Percentiles rank a stretch among this genome's conserved stretches.
These are phyloP conservation scores for Naganishia friedmannii DNA, from an alignment of 768 basidiomycete species.

Conservation along the genomic window DNA sequence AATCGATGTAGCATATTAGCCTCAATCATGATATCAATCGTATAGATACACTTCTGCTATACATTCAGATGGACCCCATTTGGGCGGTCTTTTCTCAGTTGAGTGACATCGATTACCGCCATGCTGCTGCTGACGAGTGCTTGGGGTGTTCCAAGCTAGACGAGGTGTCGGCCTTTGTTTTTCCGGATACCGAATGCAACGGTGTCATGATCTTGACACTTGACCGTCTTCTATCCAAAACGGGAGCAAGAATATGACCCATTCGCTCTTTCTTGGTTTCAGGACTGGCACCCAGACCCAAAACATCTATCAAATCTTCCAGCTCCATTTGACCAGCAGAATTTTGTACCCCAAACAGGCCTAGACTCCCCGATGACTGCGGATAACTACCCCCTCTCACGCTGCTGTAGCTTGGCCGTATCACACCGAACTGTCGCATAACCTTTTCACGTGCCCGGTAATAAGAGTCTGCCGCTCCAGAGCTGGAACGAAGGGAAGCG, in stretches of 20 bases:
- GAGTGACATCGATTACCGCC: neutral
- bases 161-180: neutral
- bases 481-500: constrained; percentile 9
- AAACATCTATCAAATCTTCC: constrained; percentile 27
- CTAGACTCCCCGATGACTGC: neutral
- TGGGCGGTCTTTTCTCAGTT: neutral
- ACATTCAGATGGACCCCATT: neutral
- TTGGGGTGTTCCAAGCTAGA: neutral
- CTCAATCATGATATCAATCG: neutral
- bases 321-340: neutral
- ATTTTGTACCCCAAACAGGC: neutral
- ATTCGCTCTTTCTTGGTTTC: neutral
- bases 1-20: neutral
- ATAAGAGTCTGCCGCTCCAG: constrained; percentile 15
- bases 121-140: neutral
- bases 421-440: constrained; percentile 24
- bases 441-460: constrained; percentile 28
- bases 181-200: neutral
- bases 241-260: neutral
- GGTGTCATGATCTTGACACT: neutral
- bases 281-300: constrained; percentile 22
- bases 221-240: neutral
- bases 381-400: constrained; percentile 3
- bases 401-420: constrained; percentile 16
- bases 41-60: neutral